Evolutionary conservation across 331 rosid genomes (phyloP), one percentile per base, ranked within the genome.

Genomic region (Rosa hybrid): DNA sequence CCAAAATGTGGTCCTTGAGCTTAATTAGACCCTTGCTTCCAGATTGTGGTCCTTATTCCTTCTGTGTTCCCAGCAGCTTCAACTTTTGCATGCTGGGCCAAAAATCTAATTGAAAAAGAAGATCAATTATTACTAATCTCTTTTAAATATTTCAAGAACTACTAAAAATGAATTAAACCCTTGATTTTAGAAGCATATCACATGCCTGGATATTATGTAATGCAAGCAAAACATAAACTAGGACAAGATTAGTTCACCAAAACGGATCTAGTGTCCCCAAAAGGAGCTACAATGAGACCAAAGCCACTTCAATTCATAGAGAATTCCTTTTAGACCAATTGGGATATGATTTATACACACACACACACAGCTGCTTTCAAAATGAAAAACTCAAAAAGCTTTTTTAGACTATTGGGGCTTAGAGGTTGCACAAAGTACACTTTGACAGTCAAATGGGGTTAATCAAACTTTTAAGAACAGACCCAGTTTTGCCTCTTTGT

Each of bases 201-300:
- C 92, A 89, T 92, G 95, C 83, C 74, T 17, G 71, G 27, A 75
- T 53, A 51, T 44, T 49, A 81, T 14, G 49, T 49, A 10, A 27
- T 77, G 81, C 71, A 80, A 74, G 49, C 57, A 80, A 84, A 84
- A 86, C 80, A 79, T 72, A 75, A 73, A 78, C 79, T 80, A 83
- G 78, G 81, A 76, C 87, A 81, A 82, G 75, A 78, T 81, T 59
- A 78, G 84, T 20, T 89, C 59, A 83, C 83, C 80, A 86, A 82
- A 87, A 87, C 83, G 83, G 85, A 85, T 83, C 89, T 82, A 76
- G 13, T 89, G 97, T 86, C 86, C 85, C 95, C 89, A 84, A 90
- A 92, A 92, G 89, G 49, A 83, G 62, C 84, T 72, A 84, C 95
- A 86, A 54, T 72, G 72, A 79, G 88, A 79, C 91, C 49, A 68